phyloP scores from a whole-genome alignment of 371 early-diverging fungal species.

The Rhizopus sp. region DNA sequence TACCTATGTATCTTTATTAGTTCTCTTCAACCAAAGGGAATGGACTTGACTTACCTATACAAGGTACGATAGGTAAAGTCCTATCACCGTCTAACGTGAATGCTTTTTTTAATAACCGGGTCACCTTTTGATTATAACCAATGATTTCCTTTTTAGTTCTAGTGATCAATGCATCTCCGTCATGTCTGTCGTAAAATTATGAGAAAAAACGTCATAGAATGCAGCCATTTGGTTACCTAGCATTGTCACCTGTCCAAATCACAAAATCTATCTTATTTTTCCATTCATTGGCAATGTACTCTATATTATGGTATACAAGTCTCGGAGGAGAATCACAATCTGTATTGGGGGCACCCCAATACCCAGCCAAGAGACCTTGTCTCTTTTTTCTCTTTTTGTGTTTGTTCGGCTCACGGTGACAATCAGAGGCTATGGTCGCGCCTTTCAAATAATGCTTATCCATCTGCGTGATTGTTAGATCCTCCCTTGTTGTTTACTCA shows the following conservation, averaged over 20 bases:
- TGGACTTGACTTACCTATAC: slow-evolving; percentile 28
- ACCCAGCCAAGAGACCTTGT: slow-evolving; percentile 35
- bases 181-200: slow-evolving; percentile 53
- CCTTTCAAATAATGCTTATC: slow-evolving; percentile 56
- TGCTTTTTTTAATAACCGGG: slow-evolving; percentile 20
- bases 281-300: slow-evolving; percentile 56
- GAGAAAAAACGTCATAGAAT: background rate
- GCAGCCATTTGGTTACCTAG: slow-evolving; percentile 43
- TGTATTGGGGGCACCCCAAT: slow-evolving; percentile 62
- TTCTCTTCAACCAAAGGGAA: background rate
- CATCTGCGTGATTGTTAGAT: slow-evolving; percentile 25
- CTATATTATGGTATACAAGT: slow-evolving; percentile 64
- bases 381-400: slow-evolving; percentile 25
- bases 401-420: slow-evolving; percentile 46
- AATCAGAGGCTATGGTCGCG: slow-evolving; percentile 57
- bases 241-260: slow-evolving; percentile 79
- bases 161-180: slow-evolving; percentile 63
- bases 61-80: slow-evolving; percentile 53
- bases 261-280: slow-evolving; percentile 68
- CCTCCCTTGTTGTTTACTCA: background rate
- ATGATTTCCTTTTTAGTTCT: slow-evolving; percentile 64
- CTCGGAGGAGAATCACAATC: slow-evolving; percentile 69
- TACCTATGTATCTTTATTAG: slow-evolving; percentile 44
- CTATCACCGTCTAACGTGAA: slow-evolving; percentile 21
- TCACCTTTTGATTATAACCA: slow-evolving; percentile 44